Base-by-base conservation (phyloP, 2,329 filamentous ascomycete species). In the Pseudopyricularia javanii region DNA sequence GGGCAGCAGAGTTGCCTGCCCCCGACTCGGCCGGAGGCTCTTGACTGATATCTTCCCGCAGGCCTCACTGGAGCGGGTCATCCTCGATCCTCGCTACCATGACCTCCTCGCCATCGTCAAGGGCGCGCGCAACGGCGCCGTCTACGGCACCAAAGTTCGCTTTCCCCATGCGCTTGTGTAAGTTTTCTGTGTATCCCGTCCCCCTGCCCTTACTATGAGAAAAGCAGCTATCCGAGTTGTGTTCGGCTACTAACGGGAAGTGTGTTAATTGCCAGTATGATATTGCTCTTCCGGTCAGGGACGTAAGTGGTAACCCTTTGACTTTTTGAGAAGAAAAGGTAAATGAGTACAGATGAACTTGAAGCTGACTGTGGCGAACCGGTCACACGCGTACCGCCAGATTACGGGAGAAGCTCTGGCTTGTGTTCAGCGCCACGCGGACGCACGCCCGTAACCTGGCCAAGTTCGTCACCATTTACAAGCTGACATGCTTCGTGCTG, bases 101-200 rank as follows among this genome's bases (percentile, higher is more conserved):
- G 88, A 93, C 62, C 67, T 90, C 53, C 80, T 98, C 56, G 82
- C 88, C 54, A 76, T 98, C 59, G 68, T 95, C 68, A 98, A 98
- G 78, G 89, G 83, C 62, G 86, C 93, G 59, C 89, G 93, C 70
- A 98, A 97, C 82, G 93, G 93, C 68, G 84, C 91, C 59, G 89
- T 98, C 57, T 98, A 98, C 71, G 93, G 93, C 56, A 83, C 88
- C 62, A 97, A 97, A 80, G 89, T 98, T 69, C 91, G 93, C 58
- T 97, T 98, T 73, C 93, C 93, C 58, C 93, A 98, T 73, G 93
- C 93, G 56, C 79, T 98, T 60, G 93, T 98, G 74, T 78, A 69
- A 57, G 73, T 58, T 30, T 24, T 9, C 20, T 20, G 37, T 20
- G 37, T 15, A 12, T 12, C 37, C 17, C 17, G 20, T 43, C 17